Base-by-base conservation (phyloP, 2,329 filamentous ascomycete genomes). In the Diaporthe amygdali region DNA sequence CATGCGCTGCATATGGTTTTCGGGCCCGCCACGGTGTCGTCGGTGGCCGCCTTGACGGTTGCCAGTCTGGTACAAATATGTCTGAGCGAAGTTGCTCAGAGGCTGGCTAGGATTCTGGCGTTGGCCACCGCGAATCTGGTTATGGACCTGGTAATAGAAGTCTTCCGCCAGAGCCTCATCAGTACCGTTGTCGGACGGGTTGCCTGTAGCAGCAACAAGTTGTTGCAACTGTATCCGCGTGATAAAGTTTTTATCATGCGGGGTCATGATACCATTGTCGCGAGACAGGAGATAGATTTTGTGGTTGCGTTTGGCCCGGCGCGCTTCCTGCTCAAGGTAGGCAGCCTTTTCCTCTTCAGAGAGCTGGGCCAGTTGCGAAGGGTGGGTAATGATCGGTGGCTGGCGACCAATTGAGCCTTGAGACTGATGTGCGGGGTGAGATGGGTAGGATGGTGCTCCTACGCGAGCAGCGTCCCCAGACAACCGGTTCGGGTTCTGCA, bases 191-290 rank as follows among this genome's bases (percentile, higher is more conserved):
- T 97, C 95, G 67, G 92, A 92, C 5, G 95, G 89, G 77, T 95
- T 96, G 12, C 96, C 96, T 30, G 95, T 97, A 10, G 96, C 95
- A 14, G 96, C 92, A 68, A 99, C 94, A 44, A 99, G 89, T 80
- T 99, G 96, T 83, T 99, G 96, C 66, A 99, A 88, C 81, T 99
- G 96, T 75, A 99, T 99, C 22, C 96, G 92, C 6, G 96, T 98
- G 75, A 99, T 97, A 82, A 98, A 99, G 80, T 98, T 99, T 87
- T 99, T 99, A 83, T 99, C 96, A 79, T 98, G 96, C 0, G 96
- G 96, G 5, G 96, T 99, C 96, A 99, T 99, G 73, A 99, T 84
- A 30, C 96, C 96, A 78, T 99, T 99, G 77, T 97, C 95, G 83
- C 94, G 95, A 30, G 94, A 97, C 67, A 98, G 85, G 51, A 97